Evolutionary conservation across 495 filamentous ascomycete genomes (phyloP).

Genomic region (Bombardia bombarda): DNA sequence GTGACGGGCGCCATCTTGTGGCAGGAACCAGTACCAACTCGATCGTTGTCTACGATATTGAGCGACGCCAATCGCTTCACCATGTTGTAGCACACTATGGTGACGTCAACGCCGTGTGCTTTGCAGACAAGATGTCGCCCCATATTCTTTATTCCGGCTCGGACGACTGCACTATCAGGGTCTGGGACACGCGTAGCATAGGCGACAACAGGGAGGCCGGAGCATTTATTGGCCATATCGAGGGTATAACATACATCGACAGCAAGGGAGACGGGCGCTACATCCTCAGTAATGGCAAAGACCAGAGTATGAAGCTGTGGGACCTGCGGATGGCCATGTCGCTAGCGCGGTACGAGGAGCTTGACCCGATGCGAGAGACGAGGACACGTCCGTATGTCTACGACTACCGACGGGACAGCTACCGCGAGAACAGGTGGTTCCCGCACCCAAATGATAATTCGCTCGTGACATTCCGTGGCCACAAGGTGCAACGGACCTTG

Average conservation of each 20-base stretch:
- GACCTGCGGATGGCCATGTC: constrained; percentile 80
- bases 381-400: constrained; percentile 57
- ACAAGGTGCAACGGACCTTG: constrained; percentile 77
- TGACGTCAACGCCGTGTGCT: constrained; percentile 97
- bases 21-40: constrained; percentile 73
- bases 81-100: constrained; percentile 70
- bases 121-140: constrained; percentile 79
- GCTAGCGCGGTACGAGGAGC: constrained; percentile 51
- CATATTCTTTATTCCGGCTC: constrained; percentile 96
- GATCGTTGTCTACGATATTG: constrained; percentile 91
- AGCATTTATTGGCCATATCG: constrained; percentile 87
- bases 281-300: constrained; percentile 88
- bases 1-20: constrained; percentile 84
- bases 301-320: constrained; percentile 97
- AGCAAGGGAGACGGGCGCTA: constrained; percentile 95
- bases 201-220: constrained; percentile 81
- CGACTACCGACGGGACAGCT: constrained; percentile 77
- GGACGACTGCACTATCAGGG: constrained; percentile 88
- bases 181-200: constrained; percentile 93
- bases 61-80: constrained; percentile 63
- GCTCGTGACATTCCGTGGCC: constrained; percentile 82
- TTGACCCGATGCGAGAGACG: constrained; percentile 24
- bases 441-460: constrained; percentile 83
- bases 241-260: constrained; percentile 92
- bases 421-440: constrained; percentile 58